Evolutionary conservation across 768 basidiomycete species (phyloP), one percentile per base, ranked within the genome.

Genomic region (Mycena filopes): DNA sequence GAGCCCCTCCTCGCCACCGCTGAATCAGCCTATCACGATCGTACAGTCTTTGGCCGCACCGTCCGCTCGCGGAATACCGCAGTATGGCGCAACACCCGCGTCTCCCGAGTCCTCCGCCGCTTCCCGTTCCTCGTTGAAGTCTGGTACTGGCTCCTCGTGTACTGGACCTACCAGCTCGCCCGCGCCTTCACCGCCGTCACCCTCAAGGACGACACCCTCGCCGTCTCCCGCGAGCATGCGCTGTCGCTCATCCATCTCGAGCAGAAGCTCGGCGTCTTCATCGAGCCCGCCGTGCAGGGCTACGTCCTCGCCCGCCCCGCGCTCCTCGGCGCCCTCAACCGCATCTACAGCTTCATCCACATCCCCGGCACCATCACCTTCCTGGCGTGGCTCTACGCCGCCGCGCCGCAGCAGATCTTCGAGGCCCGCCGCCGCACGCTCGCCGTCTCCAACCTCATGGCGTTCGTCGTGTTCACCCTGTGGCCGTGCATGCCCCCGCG

Each of bases 61-160:
- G 40, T 69, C 20, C 55, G 55, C 29, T 65, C 68, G 11, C 63
- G 60, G 28, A 69, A 69, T 42, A 69, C 68, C 16, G 68, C 68
- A 12, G 64, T 69, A 11, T 65, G 64, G 63, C 68, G 68, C 45
- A 45, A 69, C 40, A 60, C 63, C 21, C 46, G 38, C 6, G 60
- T 59, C n/a, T 69, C 68, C 23, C 68, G 68, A 10, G 28, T 46
- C 49, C 68, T 69, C 25, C 57, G 63, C 11, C 59, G 68, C 8
- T 69, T 69, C 60, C 68, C 68, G 2, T 69, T 69, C 64, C 60
- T 69, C 36, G 68, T 69, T 4, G 68, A 69, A 53, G 68, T 69
- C 13, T 65, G 63, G 64, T 69, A 69, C 50, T 69, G 68, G 68
- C 42, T 62, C 11, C 51, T 69, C 10, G 68, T 69, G 38, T 69